Conservation (phyloP, 2,329 filamentous ascomycete species). For the Fusarium metavorans region DNA sequence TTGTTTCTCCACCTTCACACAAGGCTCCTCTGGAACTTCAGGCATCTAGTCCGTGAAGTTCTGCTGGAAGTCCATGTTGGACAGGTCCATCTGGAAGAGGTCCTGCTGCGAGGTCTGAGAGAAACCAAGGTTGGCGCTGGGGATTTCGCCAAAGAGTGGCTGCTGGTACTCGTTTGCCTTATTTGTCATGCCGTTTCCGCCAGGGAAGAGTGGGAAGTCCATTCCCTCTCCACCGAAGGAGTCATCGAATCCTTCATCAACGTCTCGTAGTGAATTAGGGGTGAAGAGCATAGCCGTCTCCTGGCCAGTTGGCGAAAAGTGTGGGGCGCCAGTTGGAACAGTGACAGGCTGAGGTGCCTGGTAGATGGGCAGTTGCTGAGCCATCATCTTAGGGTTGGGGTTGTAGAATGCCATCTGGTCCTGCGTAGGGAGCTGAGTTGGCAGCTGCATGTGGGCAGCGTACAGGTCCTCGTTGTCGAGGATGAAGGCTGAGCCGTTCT, state of each 20-base stretch:
- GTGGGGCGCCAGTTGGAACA: slow-evolving; percentile 52
- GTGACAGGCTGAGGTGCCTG: slow-evolving; percentile 43
- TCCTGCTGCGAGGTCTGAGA: slow-evolving; percentile 66
- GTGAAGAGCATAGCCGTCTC: slow-evolving; percentile 77
- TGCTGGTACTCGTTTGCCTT: slow-evolving; percentile 59
- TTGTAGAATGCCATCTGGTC: slow-evolving; percentile 54
- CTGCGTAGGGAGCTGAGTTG: slow-evolving; percentile 58
- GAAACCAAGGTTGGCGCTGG: slow-evolving; percentile 64
- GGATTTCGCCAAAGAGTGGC: slow-evolving; percentile 62
- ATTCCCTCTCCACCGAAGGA: slow-evolving; percentile 57
- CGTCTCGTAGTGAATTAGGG: slow-evolving; percentile 69
- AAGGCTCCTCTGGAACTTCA: neutral
- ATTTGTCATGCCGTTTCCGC: slow-evolving; percentile 42
- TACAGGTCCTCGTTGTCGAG: slow-evolving; percentile 73
- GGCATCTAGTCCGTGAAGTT: slow-evolving; percentile 48
- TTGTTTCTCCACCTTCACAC: slow-evolving; percentile 11
- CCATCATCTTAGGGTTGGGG: slow-evolving; percentile 54
- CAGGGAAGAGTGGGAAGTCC: slow-evolving; percentile 75
- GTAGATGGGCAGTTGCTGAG: slow-evolving; percentile 55
- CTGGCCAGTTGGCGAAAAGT: slow-evolving; percentile 78
- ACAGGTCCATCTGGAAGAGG: slow-evolving; percentile 61
- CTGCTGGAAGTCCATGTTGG: slow-evolving; percentile 48
- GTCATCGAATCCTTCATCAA: slow-evolving; percentile 76
- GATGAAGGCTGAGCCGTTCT: slow-evolving; percentile 71
- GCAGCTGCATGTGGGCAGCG: slow-evolving; percentile 67